These are phyloP conservation scores for Terfezia claveryi DNA, from an alignment of 495 filamentous ascomycete species.

Conservation along the genomic window DNA sequence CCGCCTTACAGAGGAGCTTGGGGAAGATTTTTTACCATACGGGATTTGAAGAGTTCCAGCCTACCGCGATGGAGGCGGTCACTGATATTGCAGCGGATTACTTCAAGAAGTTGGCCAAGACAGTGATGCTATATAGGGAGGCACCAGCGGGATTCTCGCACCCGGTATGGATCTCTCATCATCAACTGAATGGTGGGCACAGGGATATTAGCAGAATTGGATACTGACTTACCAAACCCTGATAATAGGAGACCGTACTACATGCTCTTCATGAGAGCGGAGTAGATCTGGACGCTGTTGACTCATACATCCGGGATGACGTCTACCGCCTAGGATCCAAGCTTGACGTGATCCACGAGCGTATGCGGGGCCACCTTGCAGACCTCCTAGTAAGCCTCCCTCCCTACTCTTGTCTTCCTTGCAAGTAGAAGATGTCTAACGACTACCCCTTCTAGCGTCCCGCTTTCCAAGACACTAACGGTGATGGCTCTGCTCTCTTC, in stretches of 20 bases:
- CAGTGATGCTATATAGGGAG: constrained; percentile 63
- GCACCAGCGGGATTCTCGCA: constrained; percentile 33
- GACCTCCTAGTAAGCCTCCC: constrained; percentile 40
- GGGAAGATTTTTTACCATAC: constrained; percentile 91
- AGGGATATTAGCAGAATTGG: background rate
- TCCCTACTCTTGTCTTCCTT: background rate
- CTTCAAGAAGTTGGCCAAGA: constrained; percentile 59
- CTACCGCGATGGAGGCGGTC: constrained; percentile 70
- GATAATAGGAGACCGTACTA: constrained; percentile 50
- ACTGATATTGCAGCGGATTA: constrained; percentile 82
- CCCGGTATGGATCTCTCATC: constrained; percentile 12
- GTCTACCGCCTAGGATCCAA: constrained; percentile 74
- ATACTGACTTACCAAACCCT: background rate
- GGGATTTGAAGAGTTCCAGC: constrained; percentile 94
- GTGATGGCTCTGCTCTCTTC: constrained; percentile 76
- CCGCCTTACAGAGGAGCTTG: constrained; percentile 70
- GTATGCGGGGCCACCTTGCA: constrained; percentile 71
- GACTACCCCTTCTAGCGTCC: constrained; percentile 31
- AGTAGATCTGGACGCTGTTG: constrained; percentile 55
- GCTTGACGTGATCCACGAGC: constrained; percentile 64
- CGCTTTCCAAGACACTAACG: constrained; percentile 54
- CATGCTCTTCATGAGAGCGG: constrained; percentile 70
- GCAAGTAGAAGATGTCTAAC: too few relatives aligned
- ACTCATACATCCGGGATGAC: constrained; percentile 82
- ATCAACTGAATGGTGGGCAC: background rate